A percentile compares a stretch with the other conserved stretches of the same genome.
Evolutionary conservation across 2,329 filamentous ascomycete genomes (phyloP).

Genomic region (Teratosphaeriaceae sp.): DNA sequence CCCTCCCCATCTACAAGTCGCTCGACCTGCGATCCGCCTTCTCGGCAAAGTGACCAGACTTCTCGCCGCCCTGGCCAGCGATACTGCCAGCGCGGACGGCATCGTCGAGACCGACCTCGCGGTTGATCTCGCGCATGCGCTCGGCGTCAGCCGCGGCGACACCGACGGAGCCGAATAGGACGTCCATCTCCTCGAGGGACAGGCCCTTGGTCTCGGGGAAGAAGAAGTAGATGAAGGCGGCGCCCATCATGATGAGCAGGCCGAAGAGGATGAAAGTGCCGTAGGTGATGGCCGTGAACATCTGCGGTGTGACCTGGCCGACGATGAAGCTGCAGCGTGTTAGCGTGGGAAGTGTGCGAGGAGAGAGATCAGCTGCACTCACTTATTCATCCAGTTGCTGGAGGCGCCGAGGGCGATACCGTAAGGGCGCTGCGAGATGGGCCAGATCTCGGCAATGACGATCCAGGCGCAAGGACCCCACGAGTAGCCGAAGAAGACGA

Average conservation of each 20-base stretch:
- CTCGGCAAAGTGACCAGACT: slow-evolving; percentile 3
- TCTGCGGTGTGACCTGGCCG: slow-evolving; percentile 55
- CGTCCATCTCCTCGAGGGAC: slow-evolving; percentile 37
- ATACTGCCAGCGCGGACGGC: slow-evolving; percentile 17
- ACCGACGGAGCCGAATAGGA: slow-evolving; percentile 44
- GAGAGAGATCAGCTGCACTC: slow-evolving; percentile 10
- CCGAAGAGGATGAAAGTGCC: slow-evolving; percentile 70
- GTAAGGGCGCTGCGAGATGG: slow-evolving; percentile 61
- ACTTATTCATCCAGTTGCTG: slow-evolving; percentile 39
- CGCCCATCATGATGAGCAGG: slow-evolving; percentile 55
- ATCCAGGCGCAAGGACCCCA: slow-evolving; percentile 69
- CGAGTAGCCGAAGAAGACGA: slow-evolving; percentile 67
- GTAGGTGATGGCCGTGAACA: slow-evolving; percentile 58
- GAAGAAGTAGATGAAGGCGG: slow-evolving; percentile 48
- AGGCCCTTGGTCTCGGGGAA: slow-evolving; percentile 50
- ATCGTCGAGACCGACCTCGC: slow-evolving; percentile 56
- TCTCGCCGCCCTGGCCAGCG: slow-evolving; percentile 1
- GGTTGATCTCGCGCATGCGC: slow-evolving; percentile 67
- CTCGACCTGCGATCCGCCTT: slow-evolving; percentile 4
- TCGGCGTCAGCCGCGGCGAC: slow-evolving; percentile 60
- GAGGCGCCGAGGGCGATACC: slow-evolving; percentile 61
- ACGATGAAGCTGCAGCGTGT: slow-evolving; percentile 33
- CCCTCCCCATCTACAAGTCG: slow-evolving; percentile 7
- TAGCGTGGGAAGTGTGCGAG: too few relatives aligned
- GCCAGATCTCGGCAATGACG: slow-evolving; percentile 68